phyloP scores from a whole-genome alignment of 1,284 basidiomycete genomes.

The Heterobasidion occidentale region DNA sequence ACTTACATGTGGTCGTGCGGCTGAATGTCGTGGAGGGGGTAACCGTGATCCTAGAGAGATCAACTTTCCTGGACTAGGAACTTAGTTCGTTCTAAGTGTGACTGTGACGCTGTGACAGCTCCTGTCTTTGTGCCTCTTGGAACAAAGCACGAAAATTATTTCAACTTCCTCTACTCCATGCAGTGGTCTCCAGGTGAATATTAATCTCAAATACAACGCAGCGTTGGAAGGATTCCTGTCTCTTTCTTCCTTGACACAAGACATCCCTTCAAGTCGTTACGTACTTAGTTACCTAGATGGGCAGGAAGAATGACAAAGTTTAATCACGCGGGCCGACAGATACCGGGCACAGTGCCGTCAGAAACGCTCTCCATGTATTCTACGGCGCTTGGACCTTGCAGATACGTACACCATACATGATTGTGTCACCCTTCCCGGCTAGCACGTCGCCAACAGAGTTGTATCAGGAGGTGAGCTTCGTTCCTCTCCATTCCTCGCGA shows the following conservation, averaged over 20 bases:
- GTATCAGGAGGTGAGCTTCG: too few relatives aligned
- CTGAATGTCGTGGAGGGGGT: constrained; percentile 2
- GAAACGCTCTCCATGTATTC: too few relatives aligned
- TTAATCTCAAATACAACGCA: too few relatives aligned
- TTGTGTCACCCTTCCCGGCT: too few relatives aligned
- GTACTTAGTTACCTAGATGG: constrained; percentile 11
- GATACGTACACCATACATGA: too few relatives aligned
- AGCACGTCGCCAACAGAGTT: too few relatives aligned
- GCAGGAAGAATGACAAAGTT: constrained; percentile 3
- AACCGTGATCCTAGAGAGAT: constrained; percentile 7
- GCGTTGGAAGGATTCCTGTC: too few relatives aligned
- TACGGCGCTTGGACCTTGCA: too few relatives aligned
- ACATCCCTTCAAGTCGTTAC: constrained; percentile 5
- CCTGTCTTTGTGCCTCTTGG: background rate
- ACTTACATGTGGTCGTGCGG: background rate
- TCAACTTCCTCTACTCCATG: too few relatives aligned
- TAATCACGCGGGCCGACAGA: background rate
- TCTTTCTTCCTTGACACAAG: background rate
- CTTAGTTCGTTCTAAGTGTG: constrained; percentile 17
- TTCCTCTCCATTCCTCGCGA: too few relatives aligned
- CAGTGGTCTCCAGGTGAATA: too few relatives aligned
- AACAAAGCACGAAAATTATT: background rate
- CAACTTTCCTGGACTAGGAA: constrained; percentile 15
- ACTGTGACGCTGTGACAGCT: constrained; percentile 8
- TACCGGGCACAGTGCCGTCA: background rate